These are phyloP conservation scores for Leonotis leonurus DNA, from an alignment of 257 asterid species.

Conservation along the genomic window DNA sequence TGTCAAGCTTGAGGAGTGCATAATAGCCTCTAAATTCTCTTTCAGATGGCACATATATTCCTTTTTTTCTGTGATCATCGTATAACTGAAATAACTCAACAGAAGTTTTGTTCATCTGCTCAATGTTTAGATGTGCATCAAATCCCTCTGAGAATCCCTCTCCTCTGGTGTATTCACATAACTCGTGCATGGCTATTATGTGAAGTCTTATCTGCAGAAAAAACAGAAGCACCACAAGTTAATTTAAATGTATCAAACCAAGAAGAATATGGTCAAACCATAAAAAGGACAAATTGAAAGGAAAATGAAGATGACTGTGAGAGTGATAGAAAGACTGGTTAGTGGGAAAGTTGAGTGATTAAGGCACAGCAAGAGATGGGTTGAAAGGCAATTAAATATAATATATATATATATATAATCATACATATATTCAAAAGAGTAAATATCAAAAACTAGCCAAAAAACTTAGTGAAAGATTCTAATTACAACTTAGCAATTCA, in stretches of 20 bases:
- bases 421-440: too few relatives aligned
- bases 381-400: neutral
- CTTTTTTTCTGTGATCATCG: conserved; percentile 90
- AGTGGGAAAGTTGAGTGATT: neutral
- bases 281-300: neutral
- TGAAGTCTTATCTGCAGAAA: conserved; percentile 90
- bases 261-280: neutral
- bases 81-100: conserved; percentile 88
- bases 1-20: conserved; percentile 98
- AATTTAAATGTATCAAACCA: too few relatives aligned
- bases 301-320: neutral
- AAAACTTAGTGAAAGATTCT: too few relatives aligned
- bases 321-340: neutral
- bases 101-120: conserved; percentile 98
- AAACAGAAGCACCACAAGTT: conserved; percentile 8
- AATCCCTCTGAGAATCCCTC: conserved; percentile 99
- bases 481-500: too few relatives aligned
- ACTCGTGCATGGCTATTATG: conserved; percentile 95
- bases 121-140: conserved; percentile 98
- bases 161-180: conserved; percentile 92
- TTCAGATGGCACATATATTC: conserved; percentile 70
- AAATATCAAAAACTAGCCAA: too few relatives aligned
- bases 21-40: conserved; percentile 97
- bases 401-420: too few relatives aligned
- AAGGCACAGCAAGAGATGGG: neutral